These are phyloP conservation scores for Leptographium wingfieldii DNA, from an alignment of 2,329 filamentous ascomycete species.

Conservation along the genomic window DNA sequence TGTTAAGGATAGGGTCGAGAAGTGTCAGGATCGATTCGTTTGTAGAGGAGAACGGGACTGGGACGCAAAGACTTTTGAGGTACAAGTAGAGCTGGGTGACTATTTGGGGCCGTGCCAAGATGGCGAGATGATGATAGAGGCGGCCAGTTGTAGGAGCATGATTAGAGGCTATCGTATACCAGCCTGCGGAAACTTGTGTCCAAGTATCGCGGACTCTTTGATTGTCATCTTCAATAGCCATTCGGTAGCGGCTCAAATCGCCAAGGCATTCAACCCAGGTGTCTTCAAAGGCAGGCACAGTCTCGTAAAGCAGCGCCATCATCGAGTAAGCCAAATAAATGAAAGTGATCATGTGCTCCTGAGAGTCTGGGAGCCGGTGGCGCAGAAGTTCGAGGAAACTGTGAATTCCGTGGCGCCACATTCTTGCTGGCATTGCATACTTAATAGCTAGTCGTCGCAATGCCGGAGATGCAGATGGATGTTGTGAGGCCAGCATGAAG, in stretches of 20 bases:
- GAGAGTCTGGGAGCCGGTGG: conserved; percentile 58
- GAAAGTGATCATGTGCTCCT: conserved; percentile 85
- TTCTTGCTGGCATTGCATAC: conserved; percentile 81
- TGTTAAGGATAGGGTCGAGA: conserved; percentile 43
- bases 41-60: conserved; percentile 53
- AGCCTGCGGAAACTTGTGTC: conserved; percentile 66
- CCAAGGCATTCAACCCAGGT: conserved; percentile 93
- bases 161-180: conserved; percentile 77
- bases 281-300: conserved; percentile 67
- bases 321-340: conserved; percentile 84
- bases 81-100: conserved; percentile 65
- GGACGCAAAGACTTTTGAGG: conserved; percentile 55
- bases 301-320: conserved; percentile 79
- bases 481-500: conserved; percentile 77
- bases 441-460: conserved; percentile 60
- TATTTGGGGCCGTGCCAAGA: conserved; percentile 56
- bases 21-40: conserved; percentile 58
- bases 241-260: conserved; percentile 71
- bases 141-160: conserved; percentile 62
- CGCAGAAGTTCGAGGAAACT: conserved; percentile 67
- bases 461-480: conserved; percentile 61
- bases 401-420: conserved; percentile 93
- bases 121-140: conserved; percentile 80
- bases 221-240: conserved; percentile 84
- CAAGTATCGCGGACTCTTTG: conserved; percentile 64